Evolutionary conservation across 371 early-diverging fungal species (phyloP).

Genomic region (Lichtheimia corymbifera): DNA sequence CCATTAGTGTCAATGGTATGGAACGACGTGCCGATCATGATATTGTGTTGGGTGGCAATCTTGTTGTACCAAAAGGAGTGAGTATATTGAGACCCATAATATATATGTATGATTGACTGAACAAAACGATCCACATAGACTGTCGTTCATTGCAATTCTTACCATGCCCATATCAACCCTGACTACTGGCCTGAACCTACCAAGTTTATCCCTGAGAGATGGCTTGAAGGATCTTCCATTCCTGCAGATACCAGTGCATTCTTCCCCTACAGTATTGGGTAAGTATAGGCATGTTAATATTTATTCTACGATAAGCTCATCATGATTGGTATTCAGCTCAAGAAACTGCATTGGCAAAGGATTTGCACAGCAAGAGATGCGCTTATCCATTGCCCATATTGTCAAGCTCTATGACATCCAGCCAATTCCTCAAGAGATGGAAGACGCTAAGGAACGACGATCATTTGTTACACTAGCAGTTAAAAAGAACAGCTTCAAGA

Average conservation of each 20-base stretch:
- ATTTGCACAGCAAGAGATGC: constrained; percentile 55
- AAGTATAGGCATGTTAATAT: not conserved
- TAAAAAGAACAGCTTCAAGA: constrained; percentile 24
- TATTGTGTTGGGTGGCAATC: constrained; percentile 14
- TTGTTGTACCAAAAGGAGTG: constrained; percentile 28
- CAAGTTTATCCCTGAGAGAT: constrained; percentile 33
- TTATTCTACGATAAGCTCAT: no score
- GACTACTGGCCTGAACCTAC: constrained; percentile 30
- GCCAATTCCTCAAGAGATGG: constrained; percentile 26
- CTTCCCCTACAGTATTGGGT: constrained; percentile 42
- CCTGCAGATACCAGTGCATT: constrained; percentile 28
- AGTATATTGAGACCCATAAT: constrained; percentile 8
- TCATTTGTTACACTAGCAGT: constrained; percentile 30
- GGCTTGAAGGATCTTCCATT: constrained; percentile 18
- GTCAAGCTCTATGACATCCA: constrained; percentile 29
- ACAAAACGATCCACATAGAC: not conserved
- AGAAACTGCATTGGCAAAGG: constrained; percentile 54
- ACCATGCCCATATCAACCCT: constrained; percentile 19
- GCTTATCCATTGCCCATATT: constrained; percentile 35
- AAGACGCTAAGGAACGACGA: constrained; percentile 20
- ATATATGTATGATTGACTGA: no score
- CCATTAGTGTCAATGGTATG: constrained; percentile 22
- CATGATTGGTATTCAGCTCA: constrained; percentile 16
- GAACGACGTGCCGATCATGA: constrained; percentile 18
- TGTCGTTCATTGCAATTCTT: constrained; percentile 6